Base-by-base conservation (phyloP, 2,329 filamentous ascomycete genomes). In the Curvularia verruculosa region DNA sequence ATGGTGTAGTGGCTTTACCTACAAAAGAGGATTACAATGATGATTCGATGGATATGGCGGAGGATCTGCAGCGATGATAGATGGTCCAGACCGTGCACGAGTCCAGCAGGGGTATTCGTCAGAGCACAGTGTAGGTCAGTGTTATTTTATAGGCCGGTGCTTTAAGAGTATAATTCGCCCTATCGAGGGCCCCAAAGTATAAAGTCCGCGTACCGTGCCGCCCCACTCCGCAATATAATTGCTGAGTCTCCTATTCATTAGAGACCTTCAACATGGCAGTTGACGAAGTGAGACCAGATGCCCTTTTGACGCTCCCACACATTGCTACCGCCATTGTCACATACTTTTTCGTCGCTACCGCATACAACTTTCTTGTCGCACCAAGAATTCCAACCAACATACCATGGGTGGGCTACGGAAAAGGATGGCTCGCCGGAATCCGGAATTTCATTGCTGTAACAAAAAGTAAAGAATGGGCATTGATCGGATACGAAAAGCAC, bases 341-440 rank as follows among this genome's bases (percentile, higher is more conserved):
- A 12, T 68, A 68, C 41, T 52, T 58, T 37, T 21, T 61, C 15
- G 24, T 63, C 31, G 57, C 60, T 15, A 59, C 63, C 10, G 19
- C 55, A 23, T 60, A 61, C 52, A 49, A 56, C 52, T 57, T 61
- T 18, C 13, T 68, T 12, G 56, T 52, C 19, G 47, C 64, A 1
- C 66, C 63, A 40, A 46, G 49, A n/a, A 57, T 62, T 18, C 69
- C 69, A 12, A 56, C 49, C 5, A 34, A 45, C 3, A 54, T 71
- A 47, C 66, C 69, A 54, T 69, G 66, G 64, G 47, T 67, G 21
- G 69, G 69, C 28, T 61, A 69, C 44, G 69, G 69, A 3, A 70
- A 65, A 46, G 65, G 66, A 44, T 69, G 59, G 63, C 34, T 62
- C 18, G 63, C 59, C 3, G 29, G 54, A 15, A 10, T 66, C 8